Evolutionary conservation across 192 early-diverging fungal species (phyloP), one percentile per base, ranked within the genome.

Genomic region (Phlyctochytrium bullatum): DNA sequence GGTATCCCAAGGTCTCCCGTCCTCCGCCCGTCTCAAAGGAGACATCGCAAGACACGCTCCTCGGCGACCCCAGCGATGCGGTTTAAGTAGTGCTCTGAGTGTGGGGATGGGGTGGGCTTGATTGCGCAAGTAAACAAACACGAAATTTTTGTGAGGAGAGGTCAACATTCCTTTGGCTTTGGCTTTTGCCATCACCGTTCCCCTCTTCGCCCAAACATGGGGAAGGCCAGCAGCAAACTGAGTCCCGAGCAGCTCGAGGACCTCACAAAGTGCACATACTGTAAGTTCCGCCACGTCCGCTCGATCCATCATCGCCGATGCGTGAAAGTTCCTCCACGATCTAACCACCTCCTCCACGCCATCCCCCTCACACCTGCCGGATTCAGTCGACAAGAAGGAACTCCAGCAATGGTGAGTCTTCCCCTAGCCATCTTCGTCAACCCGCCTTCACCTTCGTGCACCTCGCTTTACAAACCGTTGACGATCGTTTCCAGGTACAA

Each of bases 381-480:
- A 28, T 16, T 20, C 56, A 88, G 86, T 95, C 62, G 90, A 97
- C 77, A 92, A 93, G 74, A 95, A 91, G 69, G 95, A 97, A 72
- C 86, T 97, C 51, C 91, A 94, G 73, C 90, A 93, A 84, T 97
- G 95, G 95, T 90, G 78, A 66, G 52, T 24, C 3, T 6, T 6
- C 40, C 20, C 10, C n/a, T n/a, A n/a, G n/a, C n/a, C n/a, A n/a
- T n/a, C n/a, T n/a, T n/a, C n/a, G n/a, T n/a, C n/a, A n/a, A n/a
- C n/a, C n/a, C n/a, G n/a, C n/a, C n/a, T n/a, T n/a, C n/a, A n/a
- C n/a, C n/a, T n/a, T n/a, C n/a, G n/a, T n/a, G 54, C 12, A 31
- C 16, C 27, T 0, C 31, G 3, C 4, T 61, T 58, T 31, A 17
- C 1, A 16, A 14, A 16, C 47, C 17, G 10, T 3, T 12, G 4